Percentiles rank a stretch among this genome's conserved stretches.
Evolutionary conservation across 1,284 basidiomycete genomes (phyloP).

Genomic region (Leccinum fallax): DNA sequence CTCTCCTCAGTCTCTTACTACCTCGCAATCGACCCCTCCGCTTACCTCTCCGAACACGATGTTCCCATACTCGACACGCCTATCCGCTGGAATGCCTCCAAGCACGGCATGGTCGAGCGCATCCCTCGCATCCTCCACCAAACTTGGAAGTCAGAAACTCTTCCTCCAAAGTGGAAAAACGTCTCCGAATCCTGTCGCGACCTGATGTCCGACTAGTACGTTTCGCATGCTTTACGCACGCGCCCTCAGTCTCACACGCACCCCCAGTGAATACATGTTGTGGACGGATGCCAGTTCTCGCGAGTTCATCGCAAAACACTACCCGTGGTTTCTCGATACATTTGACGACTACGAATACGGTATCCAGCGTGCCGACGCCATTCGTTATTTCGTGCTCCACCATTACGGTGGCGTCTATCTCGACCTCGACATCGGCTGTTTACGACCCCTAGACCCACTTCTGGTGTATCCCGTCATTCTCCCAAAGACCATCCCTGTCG

Average conservation of each 20-base stretch:
- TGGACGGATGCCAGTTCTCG: constrained; percentile 95
- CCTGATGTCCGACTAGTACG: constrained; percentile 95
- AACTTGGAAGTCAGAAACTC: constrained; percentile 93
- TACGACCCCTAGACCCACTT: constrained; percentile 87
- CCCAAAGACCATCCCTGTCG: constrained; percentile 94
- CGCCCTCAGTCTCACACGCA: constrained; percentile 19
- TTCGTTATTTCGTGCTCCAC: constrained; percentile 97
- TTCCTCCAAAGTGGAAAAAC: constrained; percentile 83
- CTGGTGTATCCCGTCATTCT: constrained; percentile 89
- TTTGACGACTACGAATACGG: constrained; percentile 92
- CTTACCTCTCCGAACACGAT: constrained; percentile 81
- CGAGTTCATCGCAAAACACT: constrained; percentile 86
- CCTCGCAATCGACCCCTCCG: constrained; percentile 79
- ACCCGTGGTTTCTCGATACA: constrained; percentile 91
- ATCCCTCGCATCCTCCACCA: constrained; percentile 96
- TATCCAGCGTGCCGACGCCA: constrained; percentile 96
- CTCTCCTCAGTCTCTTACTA: constrained; percentile 91
- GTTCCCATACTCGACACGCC: constrained; percentile 60
- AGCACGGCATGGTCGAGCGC: constrained; percentile 63
- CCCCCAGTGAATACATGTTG: constrained; percentile 85
- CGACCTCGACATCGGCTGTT: constrained; percentile 96
- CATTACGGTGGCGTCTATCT: constrained; percentile 96
- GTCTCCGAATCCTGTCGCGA: constrained; percentile 81
- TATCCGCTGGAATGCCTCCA: constrained; percentile 60
- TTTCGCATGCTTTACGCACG: constrained; percentile 28